Conservation (phyloP, 1,139 yeast genomes). For the Debaryomyces sp. region DNA sequence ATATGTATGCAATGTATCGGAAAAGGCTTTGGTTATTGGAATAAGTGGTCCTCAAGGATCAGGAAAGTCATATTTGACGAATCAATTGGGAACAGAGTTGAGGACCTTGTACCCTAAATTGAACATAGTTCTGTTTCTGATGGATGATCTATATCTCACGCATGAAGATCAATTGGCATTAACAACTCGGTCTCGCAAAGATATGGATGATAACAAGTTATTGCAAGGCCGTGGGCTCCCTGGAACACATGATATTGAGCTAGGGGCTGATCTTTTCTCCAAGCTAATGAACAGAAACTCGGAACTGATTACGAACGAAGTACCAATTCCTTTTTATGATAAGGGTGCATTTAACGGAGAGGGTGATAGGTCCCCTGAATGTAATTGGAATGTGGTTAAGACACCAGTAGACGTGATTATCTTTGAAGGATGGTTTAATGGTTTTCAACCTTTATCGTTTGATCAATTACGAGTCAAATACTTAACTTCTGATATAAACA, state of each 20-base stretch:
- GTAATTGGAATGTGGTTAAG: slow-evolving; percentile 38
- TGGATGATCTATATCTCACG: slow-evolving; percentile 85
- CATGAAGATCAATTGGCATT: slow-evolving; percentile 58
- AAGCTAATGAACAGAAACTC: slow-evolving; percentile 16
- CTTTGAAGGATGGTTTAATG: slow-evolving; percentile 95
- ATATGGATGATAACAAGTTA: slow-evolving; percentile 48
- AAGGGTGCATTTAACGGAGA: slow-evolving; percentile 72
- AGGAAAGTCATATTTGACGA: slow-evolving; percentile 77
- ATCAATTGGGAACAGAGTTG: slow-evolving; percentile 41
- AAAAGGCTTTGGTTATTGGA: slow-evolving; percentile 61
- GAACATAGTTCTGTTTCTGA: slow-evolving; percentile 61
- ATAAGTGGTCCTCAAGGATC: slow-evolving; percentile 92
- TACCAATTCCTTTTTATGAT: slow-evolving; percentile 71
- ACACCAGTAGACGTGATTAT: slow-evolving; percentile 63
- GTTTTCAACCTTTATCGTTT: slow-evolving; percentile 53
- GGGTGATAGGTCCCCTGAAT: slow-evolving; percentile 66
- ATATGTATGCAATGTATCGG: slow-evolving; percentile 15
- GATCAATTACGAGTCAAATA: slow-evolving; percentile 25
- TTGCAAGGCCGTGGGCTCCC: slow-evolving; percentile 87
- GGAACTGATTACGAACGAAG: slow-evolving; percentile 16
- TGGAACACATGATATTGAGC: slow-evolving; percentile 81
- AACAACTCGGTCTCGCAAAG: slow-evolving; percentile 28
- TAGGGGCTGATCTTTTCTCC: slow-evolving; percentile 20
- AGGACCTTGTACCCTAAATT: slow-evolving; percentile 37
- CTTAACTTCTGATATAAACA: slow-evolving; percentile 19